Evolutionary conservation across 345 rosid species (phyloP).

Genomic region (thale cress (Arabidopsis thaliana)): DNA sequence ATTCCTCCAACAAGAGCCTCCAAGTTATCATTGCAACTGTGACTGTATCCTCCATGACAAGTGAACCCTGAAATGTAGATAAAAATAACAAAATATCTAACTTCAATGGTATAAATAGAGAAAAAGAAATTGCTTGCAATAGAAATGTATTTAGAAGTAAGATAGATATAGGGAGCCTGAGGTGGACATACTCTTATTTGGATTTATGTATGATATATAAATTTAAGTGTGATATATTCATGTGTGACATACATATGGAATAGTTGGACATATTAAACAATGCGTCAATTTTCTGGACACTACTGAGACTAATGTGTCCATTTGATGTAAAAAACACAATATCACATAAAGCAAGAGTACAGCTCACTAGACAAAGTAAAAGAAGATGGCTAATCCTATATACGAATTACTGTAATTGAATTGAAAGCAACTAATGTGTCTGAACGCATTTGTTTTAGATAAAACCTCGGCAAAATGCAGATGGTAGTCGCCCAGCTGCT

Average conservation of each 20-base stretch:
- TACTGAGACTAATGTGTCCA: slow-evolving; percentile 13
- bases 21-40: slow-evolving; percentile 83
- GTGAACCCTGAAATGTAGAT: slow-evolving; percentile 57
- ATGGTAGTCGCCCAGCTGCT: slow-evolving; percentile 89
- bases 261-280: slow-evolving; percentile 15
- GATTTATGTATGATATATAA: not conserved
- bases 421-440: slow-evolving; percentile 8
- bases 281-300: slow-evolving; percentile 11
- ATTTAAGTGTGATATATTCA: not conserved
- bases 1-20: slow-evolving; percentile 90
- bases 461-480: slow-evolving; percentile 88
- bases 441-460: slow-evolving; percentile 13
- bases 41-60: slow-evolving; percentile 74
- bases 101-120: slow-evolving; percentile 9
- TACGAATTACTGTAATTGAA: slow-evolving; percentile 18
- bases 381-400: slow-evolving; percentile 16
- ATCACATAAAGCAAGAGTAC: slow-evolving; percentile 15
- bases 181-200: slow-evolving; percentile 7
- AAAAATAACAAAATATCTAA: slow-evolving; percentile 22
- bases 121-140: slow-evolving; percentile 20
- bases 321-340: slow-evolving; percentile 16
- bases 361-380: not conserved
- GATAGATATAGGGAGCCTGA: slow-evolving; percentile 11
- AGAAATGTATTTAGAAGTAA: slow-evolving; percentile 24
- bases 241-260: slow-evolving; percentile 11